These are phyloP conservation scores for Liquidambar formosana DNA, from an alignment of 164 flowering plant species.

Conservation along the genomic window DNA sequence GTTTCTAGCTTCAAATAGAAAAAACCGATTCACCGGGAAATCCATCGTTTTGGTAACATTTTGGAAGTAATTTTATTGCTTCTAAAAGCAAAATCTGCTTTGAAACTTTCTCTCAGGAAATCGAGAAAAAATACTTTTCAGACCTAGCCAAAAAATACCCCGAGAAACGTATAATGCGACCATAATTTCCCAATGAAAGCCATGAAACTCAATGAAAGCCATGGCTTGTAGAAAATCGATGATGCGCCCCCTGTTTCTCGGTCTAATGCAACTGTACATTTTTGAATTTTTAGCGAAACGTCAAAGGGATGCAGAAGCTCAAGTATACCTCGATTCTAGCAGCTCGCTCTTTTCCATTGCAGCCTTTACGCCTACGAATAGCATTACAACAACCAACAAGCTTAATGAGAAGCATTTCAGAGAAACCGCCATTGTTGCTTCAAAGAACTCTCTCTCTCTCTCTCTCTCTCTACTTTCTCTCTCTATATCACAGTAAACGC, in stretches of 20 bases:
- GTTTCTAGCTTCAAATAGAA: too few species aligned
- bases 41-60: too few species aligned
- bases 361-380: conserved; percentile 12
- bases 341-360: conserved; percentile 1
- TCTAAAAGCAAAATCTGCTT: not conserved
- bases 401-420: conserved; percentile 7
- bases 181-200: too few species aligned
- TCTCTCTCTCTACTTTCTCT: not conserved
- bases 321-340: conserved; percentile 6
- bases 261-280: not conserved
- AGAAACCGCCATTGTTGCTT: conserved; percentile 31
- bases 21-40: not conserved
- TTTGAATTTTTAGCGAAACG: not conserved
- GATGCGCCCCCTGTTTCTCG: too few species aligned
- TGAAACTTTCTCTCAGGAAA: not conserved
- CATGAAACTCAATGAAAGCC: too few species aligned
- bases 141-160: too few species aligned
- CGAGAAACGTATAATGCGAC: not conserved
- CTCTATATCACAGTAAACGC: too few species aligned
- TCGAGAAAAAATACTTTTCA: too few species aligned
- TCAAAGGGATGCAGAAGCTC: not conserved
- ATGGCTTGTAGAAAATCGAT: too few species aligned
- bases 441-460: not conserved
- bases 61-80: not conserved
- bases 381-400: conserved; percentile 13